These are phyloP conservation scores for Rosa hybrid DNA, from an alignment of 331 rosid species.

Conservation along the genomic window DNA sequence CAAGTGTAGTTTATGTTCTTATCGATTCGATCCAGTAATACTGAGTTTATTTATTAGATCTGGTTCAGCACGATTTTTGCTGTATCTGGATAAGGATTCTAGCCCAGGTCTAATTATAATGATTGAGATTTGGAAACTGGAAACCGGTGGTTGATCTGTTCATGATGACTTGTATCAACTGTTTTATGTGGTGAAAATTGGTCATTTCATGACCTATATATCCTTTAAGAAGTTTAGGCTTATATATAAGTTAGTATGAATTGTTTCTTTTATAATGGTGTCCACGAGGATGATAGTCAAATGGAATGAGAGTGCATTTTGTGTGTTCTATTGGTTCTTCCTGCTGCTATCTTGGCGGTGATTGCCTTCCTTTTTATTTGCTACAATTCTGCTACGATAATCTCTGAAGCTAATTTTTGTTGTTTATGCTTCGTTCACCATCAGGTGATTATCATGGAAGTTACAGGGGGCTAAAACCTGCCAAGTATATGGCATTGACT, in stretches of 20 bases:
- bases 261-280: background rate
- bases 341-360: background rate
- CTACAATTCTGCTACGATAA: background rate
- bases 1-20: background rate
- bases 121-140: too few relatives aligned
- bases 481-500: slow-evolving; percentile 58
- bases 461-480: slow-evolving; percentile 70
- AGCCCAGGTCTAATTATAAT: background rate
- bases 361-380: background rate
- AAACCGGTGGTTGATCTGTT: background rate
- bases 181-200: background rate
- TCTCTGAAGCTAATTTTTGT: slow-evolving; percentile 18
- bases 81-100: background rate
- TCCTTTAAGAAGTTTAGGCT: background rate
- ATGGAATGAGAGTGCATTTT: slow-evolving; percentile 8
- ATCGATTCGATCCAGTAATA: background rate
- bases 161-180: background rate
- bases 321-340: background rate
- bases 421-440: slow-evolving; percentile 13
- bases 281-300: background rate
- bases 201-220: background rate
- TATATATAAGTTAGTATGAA: background rate
- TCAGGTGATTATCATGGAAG: slow-evolving; percentile 65
- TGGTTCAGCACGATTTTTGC: background rate
- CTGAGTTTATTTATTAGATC: background rate